Percentiles rank a stretch among this genome's conserved stretches.
Evolutionary conservation across 2,329 filamentous ascomycete species (phyloP).

Genomic region (Colletotrichum cuscutae): DNA sequence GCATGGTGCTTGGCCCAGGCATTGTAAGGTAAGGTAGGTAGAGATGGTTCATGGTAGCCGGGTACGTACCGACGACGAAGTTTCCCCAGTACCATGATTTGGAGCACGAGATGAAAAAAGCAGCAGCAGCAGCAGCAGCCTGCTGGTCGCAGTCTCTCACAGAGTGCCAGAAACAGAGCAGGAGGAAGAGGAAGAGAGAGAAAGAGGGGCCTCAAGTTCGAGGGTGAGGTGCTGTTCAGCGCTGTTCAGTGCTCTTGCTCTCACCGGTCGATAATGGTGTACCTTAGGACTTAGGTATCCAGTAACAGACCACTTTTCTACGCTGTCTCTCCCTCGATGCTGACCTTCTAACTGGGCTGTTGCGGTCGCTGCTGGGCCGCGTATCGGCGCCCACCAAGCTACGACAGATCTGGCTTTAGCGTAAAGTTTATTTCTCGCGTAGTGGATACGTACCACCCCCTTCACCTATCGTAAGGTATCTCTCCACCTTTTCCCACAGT

Average conservation of each 20-base stretch:
- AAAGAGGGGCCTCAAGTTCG: too few relatives aligned
- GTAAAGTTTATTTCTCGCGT: constrained; percentile 30
- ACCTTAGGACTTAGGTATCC: too few relatives aligned
- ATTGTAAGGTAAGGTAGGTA: too few relatives aligned
- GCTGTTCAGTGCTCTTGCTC: neutral
- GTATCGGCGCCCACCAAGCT: constrained; percentile 21
- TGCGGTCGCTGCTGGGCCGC: constrained; percentile 21
- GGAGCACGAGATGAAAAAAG: neutral
- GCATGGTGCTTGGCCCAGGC: neutral
- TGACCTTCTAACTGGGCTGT: neutral
- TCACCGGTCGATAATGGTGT: constrained; percentile 9
- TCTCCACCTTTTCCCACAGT: constrained; percentile 18
- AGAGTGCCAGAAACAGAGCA: too few relatives aligned
- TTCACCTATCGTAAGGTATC: neutral
- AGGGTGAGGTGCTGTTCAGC: too few relatives aligned
- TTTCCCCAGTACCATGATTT: neutral
- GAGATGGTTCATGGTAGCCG: constrained; percentile 18
- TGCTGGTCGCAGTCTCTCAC: too few relatives aligned
- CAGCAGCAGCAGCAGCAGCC: too few relatives aligned
- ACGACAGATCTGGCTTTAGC: neutral
- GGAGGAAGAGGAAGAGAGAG: too few relatives aligned
- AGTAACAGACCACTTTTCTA: neutral
- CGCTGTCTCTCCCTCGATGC: neutral
- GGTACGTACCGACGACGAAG: constrained; percentile 17
- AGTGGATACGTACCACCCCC: neutral